Evolutionary conservation across 805 yeast species (phyloP), one percentile per base, ranked within the genome.

Genomic region (Saccharomycopsis synnaedendra): DNA sequence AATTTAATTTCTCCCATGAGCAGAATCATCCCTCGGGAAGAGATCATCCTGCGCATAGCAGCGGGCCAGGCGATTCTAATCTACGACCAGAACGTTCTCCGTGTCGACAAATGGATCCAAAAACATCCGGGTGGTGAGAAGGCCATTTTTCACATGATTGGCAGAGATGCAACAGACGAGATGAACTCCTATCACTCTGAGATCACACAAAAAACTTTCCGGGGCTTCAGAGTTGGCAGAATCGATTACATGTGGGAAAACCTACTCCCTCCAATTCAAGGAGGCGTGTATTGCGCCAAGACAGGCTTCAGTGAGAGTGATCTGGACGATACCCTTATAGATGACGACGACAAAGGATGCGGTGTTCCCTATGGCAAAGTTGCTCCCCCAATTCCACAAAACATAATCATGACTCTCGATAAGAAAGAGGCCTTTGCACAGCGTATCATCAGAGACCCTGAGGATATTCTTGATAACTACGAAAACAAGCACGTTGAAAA

Each of bases 91-190:
- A 51, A 64, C 27, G 94, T 83, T 4, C 66, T 87, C 39, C 74
- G 78, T 54, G 66, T 88, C 49, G 80, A 86, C 47, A 54, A 64
- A 5, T 87, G 95, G 96, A 62, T 87, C 35, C 68, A 68, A 30
- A 68, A 57, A 44, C 96, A 87, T 62, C 96, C 96, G 0, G 96
- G 96, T 10, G 96, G 96, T 4, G 89, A 82, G 50, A 83, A 78
- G 58, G 89, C 94, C 1, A 80, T 88, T 5, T 69, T 69, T 56
- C 96, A 88, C 63, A 71, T 87, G 82, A 75, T 87, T 3, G 96
- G 96, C 1, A 66, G 90, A 48, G 95, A 87, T 63, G 95, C 95
- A 27, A 81, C 93, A 0, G 95, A 86, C 60, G 96, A 88, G 61
- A 86, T 87, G 85, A 74, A 79, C 46, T 88, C 89, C 5, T 87